A percentile compares a stretch with the other conserved stretches of the same genome.
These are phyloP conservation scores for Heracleum sosnowskyi DNA, from an alignment of 129 eudicot genomes.

Conservation along the genomic window DNA sequence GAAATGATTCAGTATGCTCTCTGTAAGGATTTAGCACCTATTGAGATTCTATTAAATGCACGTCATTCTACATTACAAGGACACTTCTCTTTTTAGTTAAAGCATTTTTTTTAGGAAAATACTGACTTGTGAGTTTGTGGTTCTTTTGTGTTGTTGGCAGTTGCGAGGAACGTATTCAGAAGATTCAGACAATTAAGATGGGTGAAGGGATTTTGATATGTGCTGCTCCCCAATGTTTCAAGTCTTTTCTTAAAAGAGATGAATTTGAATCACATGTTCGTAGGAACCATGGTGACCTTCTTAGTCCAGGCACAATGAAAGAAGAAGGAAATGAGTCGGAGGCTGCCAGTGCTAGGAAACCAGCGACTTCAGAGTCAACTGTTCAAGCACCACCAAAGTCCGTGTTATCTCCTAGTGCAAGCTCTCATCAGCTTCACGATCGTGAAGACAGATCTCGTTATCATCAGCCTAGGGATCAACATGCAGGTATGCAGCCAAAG, in stretches of 20 bases:
- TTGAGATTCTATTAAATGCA: neutral
- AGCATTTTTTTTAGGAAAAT: neutral
- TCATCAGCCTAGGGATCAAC: constrained; percentile 47
- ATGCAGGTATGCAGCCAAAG: constrained; percentile 43
- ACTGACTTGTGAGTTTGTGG: neutral
- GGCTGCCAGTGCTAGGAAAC: constrained; percentile 51
- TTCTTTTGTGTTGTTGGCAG: constrained; percentile 27
- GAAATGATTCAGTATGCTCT: constrained; percentile 86
- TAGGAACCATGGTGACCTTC: constrained; percentile 50
- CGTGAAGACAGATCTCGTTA: constrained; percentile 41
- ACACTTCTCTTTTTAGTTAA: neutral
- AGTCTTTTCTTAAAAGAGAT: constrained; percentile 69
- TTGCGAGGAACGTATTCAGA: constrained; percentile 94
- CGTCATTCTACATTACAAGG: too few species aligned
- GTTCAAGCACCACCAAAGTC: constrained; percentile 70
- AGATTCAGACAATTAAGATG: constrained; percentile 95
- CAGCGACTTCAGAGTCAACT: constrained; percentile 72
- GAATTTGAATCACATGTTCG: constrained; percentile 77
- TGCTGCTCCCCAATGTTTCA: constrained; percentile 94
- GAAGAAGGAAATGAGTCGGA: constrained; percentile 70
- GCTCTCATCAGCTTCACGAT: constrained; percentile 36
- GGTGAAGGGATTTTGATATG: constrained; percentile 84
- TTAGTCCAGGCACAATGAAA: constrained; percentile 42
- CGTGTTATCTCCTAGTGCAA: constrained; percentile 33
- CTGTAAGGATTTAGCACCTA: constrained; percentile 44